Percentiles rank a stretch among this genome's conserved stretches.
phyloP scores from a whole-genome alignment of 805 yeast species.

The Starmerella geochares region DNA sequence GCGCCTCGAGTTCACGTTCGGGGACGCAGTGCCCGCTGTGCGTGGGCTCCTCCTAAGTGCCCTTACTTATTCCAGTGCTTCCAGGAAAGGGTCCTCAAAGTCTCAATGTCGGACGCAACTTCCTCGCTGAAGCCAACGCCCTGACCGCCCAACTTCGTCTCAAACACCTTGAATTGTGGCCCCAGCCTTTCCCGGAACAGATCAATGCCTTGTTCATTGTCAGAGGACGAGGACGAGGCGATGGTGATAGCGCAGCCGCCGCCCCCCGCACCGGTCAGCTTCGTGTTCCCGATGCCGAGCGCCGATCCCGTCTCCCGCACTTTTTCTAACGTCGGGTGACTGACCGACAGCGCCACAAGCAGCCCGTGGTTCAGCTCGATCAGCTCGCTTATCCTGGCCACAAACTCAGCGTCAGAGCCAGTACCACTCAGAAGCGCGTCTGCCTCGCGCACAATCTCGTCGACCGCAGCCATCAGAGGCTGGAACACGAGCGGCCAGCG shows the following conservation, averaged over 20 bases:
- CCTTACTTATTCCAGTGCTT: constrained; percentile 6
- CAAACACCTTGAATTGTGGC: constrained; percentile 62
- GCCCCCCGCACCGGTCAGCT: constrained; percentile 97
- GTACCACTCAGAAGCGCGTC: constrained; percentile 49
- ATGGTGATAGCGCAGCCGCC: constrained; percentile 97
- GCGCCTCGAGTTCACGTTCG: too few relatives aligned
- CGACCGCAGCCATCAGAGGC: constrained; percentile 67
- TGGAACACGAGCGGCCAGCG: constrained; percentile 47
- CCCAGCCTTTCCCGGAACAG: constrained; percentile 32
- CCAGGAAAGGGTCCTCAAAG: constrained; percentile 12
- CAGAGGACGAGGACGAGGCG: constrained; percentile 39
- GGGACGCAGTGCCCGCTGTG: too few relatives aligned
- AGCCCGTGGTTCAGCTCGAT: constrained; percentile 80
- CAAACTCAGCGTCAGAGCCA: constrained; percentile 31
- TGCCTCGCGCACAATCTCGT: constrained; percentile 60
- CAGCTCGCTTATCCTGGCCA: constrained; percentile 35
- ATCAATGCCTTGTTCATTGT: constrained; percentile 29
- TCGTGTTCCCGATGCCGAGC: constrained; percentile 67
- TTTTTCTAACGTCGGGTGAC: constrained; percentile 81
- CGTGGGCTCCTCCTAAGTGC: too few relatives aligned
- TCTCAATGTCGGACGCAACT: neutral
- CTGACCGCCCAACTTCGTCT: constrained; percentile 76
- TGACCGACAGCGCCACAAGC: constrained; percentile 74
- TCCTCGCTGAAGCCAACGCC: constrained; percentile 52
- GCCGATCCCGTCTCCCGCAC: constrained; percentile 59